phyloP scores from a whole-genome alignment of 2,329 filamentous ascomycete species.

The Clonostachys byssicola region DNA sequence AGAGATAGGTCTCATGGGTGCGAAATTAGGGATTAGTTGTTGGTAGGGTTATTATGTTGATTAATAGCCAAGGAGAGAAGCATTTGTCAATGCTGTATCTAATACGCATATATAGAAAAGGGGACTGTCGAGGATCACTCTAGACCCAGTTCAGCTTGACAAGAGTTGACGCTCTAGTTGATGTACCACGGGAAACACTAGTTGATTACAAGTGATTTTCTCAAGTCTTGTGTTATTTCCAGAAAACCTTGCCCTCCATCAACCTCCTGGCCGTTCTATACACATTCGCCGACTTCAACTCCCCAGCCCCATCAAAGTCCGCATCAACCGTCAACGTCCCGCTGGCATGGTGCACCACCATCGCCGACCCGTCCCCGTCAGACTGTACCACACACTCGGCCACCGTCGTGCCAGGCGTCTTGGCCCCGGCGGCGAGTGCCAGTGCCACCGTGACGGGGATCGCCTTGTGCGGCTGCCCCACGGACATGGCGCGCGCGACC shows the following conservation, averaged over 20 bases:
- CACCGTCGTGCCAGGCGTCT: slow-evolving; percentile 31
- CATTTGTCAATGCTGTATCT: no score
- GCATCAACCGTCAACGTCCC: slow-evolving; percentile 22
- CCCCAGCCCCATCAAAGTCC: slow-evolving; percentile 22
- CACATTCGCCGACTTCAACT: slow-evolving; percentile 30
- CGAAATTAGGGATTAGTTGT: no score
- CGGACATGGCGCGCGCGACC: slow-evolving; percentile 36
- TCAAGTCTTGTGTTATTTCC: slow-evolving; percentile 6
- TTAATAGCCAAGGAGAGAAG: no score
- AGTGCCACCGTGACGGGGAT: slow-evolving; percentile 51
- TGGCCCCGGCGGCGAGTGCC: slow-evolving; percentile 42
- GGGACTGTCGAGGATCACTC: no score
- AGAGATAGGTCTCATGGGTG: no score
- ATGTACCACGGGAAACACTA: no score
- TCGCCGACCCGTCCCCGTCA: slow-evolving; percentile 10
- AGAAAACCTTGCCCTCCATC: slow-evolving; percentile 36
- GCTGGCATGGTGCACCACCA: slow-evolving; percentile 41
- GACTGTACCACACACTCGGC: slow-evolving; percentile 14
- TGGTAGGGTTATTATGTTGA: no score
- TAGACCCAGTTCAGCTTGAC: no score
- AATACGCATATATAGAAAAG: no score
- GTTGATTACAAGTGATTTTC: no score
- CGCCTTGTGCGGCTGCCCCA: slow-evolving; percentile 51
- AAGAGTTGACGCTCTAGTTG: no score
- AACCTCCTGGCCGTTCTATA: slow-evolving; percentile 41